Evolutionary conservation across 768 basidiomycete species (phyloP).

Genomic region (Pluteus cervinus): DNA sequence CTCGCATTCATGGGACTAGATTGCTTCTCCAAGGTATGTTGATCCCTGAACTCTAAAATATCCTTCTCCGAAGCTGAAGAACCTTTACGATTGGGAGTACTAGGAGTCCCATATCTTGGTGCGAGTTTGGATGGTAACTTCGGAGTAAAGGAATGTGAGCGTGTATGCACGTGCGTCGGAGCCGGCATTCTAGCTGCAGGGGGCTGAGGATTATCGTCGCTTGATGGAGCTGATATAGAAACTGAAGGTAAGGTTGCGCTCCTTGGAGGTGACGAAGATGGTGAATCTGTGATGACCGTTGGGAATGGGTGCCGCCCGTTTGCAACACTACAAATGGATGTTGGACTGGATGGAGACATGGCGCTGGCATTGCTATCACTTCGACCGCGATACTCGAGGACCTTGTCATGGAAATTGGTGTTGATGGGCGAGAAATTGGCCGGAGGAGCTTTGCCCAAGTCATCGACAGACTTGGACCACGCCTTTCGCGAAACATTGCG

Average conservation of each 20-base stretch:
- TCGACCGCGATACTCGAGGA: slow-evolving; percentile 60
- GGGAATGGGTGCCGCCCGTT: slow-evolving; percentile 39
- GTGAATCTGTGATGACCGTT: slow-evolving; percentile 23
- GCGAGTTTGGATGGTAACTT: slow-evolving; percentile 66
- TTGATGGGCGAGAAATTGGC: slow-evolving; percentile 32
- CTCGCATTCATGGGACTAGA: background rate
- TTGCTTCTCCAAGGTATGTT: background rate
- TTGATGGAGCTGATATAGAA: slow-evolving; percentile 43
- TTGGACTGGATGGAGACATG: slow-evolving; percentile 28
- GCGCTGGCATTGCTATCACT: slow-evolving; percentile 51
- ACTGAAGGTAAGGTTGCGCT: slow-evolving; percentile 29
- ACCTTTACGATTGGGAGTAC: slow-evolving; percentile 54
- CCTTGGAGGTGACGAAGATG: slow-evolving; percentile 28
- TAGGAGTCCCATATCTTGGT: slow-evolving; percentile 43
- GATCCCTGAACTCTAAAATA: slow-evolving; percentile 13
- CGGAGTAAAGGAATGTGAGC: slow-evolving; percentile 67
- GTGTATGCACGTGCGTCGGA: slow-evolving; percentile 47
- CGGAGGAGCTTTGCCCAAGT: slow-evolving; percentile 52
- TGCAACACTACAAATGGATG: slow-evolving; percentile 23
- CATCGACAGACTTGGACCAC: slow-evolving; percentile 80
- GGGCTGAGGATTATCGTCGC: slow-evolving; percentile 27
- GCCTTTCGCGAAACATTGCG: slow-evolving; percentile 61
- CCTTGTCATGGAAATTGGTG: slow-evolving; percentile 52
- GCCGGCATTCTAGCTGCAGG: slow-evolving; percentile 13
- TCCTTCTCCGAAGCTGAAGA: slow-evolving; percentile 37